Base-by-base conservation (phyloP, 2,329 filamentous ascomycete species). In the Aspergillus ochraceoroseus region DNA sequence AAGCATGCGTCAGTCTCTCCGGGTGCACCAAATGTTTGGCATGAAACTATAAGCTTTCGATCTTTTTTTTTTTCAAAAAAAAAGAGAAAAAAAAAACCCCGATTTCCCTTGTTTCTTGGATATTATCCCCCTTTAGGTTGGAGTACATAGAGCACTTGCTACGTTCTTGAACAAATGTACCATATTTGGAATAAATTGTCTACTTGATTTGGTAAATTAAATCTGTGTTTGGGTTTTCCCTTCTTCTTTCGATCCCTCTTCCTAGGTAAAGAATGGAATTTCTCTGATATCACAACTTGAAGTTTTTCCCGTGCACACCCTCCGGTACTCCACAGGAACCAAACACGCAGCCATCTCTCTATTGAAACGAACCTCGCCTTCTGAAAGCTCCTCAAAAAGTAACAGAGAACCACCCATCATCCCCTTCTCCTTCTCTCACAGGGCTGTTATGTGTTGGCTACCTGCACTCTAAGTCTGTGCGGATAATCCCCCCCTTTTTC, bases 31-130 rank as follows among this genome's bases (percentile, higher is more conserved):
- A 76, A 82, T 82, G 48, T 73, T 95, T 64, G 92, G 92, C 7
- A 95, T 96, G 90, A 98, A 95, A 77, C 63, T 98, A 65, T 96
- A 81, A 54, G 48, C 11, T 32, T 43, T n/a, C n/a, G n/a, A n/a
- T n/a, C n/a, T n/a, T n/a, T n/a, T n/a, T 41, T 49, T n/a, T n/a
- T n/a, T n/a, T n/a, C n/a, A n/a, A n/a, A n/a, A n/a, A n/a, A n/a
- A n/a, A n/a, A n/a, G n/a, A 35, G n/a, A 33, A 23, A 25, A 33
- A 32, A 29, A 27, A 30, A 19, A n/a, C 20, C 12, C 33, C 13
- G 22, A 7, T 11, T 28, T 32, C 17, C 23, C 25, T 28, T 14
- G 8, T 14, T 15, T 12, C 28, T 30, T 33, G n/a, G n/a, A 7
- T 18, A 13, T 12, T 28, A 17, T 12, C 22, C 32, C 32, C 12